Conservation (phyloP, 352 stramenopile genomes). For the Poterioochromonas sp. region DNA sequence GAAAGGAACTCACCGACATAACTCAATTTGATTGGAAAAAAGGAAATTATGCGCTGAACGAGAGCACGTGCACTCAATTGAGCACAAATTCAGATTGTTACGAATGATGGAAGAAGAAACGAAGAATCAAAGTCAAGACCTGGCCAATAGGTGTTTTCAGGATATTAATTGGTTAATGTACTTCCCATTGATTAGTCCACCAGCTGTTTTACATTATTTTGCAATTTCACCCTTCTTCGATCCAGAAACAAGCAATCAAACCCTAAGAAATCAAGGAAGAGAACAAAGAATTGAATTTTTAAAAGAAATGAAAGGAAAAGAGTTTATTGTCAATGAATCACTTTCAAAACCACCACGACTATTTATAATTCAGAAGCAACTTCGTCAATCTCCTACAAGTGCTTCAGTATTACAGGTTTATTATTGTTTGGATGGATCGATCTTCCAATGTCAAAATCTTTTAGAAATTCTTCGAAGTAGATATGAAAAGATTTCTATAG, state of each 20-base stretch:
- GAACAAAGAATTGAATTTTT: background rate
- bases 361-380: slow-evolving; percentile 15
- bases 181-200: background rate
- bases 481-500: background rate
- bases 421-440: background rate
- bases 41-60: too few relatives aligned
- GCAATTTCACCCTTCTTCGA: slow-evolving; percentile 10
- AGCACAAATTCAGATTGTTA: too few relatives aligned
- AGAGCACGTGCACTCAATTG: too few relatives aligned
- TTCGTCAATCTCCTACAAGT: background rate
- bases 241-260: background rate
- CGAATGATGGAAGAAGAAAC: too few relatives aligned
- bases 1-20: too few relatives aligned
- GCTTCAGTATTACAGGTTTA: background rate
- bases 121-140: too few relatives aligned
- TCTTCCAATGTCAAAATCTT: background rate
- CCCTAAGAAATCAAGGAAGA: background rate
- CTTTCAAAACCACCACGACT: background rate
- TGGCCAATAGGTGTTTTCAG: too few relatives aligned
- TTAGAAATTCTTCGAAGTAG: background rate
- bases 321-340: background rate
- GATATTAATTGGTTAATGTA: background rate
- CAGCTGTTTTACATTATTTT: slow-evolving; percentile 13
- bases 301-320: background rate
- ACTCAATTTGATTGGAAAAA: too few relatives aligned